Evolutionary conservation across 129 eudicot species (phyloP), one percentile per base, ranked within the genome.

Genomic region (Deinandra increscens): DNA sequence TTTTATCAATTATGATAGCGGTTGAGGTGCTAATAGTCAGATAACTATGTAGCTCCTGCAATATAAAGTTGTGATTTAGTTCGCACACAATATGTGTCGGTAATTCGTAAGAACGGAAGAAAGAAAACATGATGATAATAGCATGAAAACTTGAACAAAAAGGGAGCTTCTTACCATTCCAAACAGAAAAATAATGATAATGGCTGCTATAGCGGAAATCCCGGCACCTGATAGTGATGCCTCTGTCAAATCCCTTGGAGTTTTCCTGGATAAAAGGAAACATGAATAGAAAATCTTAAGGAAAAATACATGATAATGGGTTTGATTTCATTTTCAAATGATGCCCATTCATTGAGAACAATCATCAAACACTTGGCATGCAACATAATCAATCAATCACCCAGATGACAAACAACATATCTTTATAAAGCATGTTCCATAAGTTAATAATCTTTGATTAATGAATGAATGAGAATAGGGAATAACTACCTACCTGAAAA

Each of bases 201-300:
- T 58, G 64, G 97, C 96, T 37, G 96, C 97, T 73, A 86, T 15
- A 14, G 86, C 71, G 50, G 97, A 91, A 81, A 91, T 78, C 56
- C 96, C 94, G 59, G 96, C 97, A 73, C 97, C 97, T 36, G 97
- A 86, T 49, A 91, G 75, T 49, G 97, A 88, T 76, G 97, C 96
- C 77, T 91, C 97, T n/a, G 97, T 91, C 78, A 91, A 86, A 82
- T 91, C 97, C 71, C 97, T 73, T 41, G 97, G 97, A 60, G 91
- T 91, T 81, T 91, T 91, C 53, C 97, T 91, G 86, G 53, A 62
- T 85, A 7, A 68, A 44, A 39, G 6, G 12, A 23, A 45, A 19
- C 19, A 7, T 2, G 3, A 2, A 19, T 5, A 45, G 51, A 5
- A 11, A 62, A 44, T 20, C 2, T 22, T 11, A 33, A 26, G 53